These are phyloP conservation scores for Gillenia trifoliata DNA, from an alignment of 306 rosid genomes.

Conservation along the genomic window DNA sequence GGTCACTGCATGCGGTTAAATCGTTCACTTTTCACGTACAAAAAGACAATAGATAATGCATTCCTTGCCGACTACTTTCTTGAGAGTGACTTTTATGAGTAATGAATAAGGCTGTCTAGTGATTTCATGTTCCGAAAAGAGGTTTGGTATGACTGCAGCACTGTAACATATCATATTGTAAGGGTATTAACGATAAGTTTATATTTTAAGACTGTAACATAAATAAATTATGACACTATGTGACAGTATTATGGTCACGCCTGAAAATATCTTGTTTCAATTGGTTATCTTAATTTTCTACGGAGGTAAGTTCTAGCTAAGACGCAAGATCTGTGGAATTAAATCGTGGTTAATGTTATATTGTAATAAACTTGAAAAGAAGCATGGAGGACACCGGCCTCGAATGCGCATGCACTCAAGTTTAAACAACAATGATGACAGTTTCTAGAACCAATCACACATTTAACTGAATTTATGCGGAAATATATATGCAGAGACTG, in stretches of 20 bases:
- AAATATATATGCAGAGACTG: neutral
- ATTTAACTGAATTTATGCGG: neutral
- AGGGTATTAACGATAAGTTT: no score
- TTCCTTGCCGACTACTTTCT: neutral
- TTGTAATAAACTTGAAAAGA: neutral
- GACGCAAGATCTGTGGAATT: neutral
- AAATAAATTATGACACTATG: no score
- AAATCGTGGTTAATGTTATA: neutral
- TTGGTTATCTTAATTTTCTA: neutral
- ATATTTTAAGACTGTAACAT: no score
- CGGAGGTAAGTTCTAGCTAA: neutral
- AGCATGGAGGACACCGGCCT: neutral
- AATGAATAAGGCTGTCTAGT: no score
- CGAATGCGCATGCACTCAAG: neutral
- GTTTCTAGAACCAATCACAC: neutral
- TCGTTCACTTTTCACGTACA: neutral
- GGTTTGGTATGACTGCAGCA: neutral
- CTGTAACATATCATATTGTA: no score
- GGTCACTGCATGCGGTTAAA: neutral
- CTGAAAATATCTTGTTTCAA: no score
- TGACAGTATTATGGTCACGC: neutral
- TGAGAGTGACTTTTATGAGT: neutral
- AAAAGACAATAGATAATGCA: neutral
- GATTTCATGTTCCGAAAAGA: neutral
- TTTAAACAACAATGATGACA: neutral